Percentiles rank a stretch among this genome's conserved stretches.
Evolutionary conservation across 2,329 filamentous ascomycete genomes (phyloP).

Genomic region (Hymenoscyphus albidus): DNA sequence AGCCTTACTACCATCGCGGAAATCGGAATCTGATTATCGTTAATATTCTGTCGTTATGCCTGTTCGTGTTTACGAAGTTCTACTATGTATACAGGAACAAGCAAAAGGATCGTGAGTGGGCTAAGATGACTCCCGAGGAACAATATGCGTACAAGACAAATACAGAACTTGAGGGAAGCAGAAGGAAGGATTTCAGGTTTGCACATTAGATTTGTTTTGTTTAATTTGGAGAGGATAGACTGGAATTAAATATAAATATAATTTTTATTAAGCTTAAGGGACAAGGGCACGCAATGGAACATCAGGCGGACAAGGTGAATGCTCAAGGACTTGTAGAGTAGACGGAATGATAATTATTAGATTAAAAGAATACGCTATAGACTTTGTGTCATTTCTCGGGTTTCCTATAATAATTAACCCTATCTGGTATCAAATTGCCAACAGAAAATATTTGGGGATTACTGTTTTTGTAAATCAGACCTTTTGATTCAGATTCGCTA

Average conservation of each 20-base stretch:
- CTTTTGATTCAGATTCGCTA: too few relatives aligned
- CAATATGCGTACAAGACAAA: slow-evolving; percentile 35
- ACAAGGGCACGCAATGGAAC: background rate
- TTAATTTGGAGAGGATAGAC: background rate
- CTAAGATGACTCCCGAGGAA: slow-evolving; percentile 43
- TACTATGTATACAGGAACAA: slow-evolving; percentile 47
- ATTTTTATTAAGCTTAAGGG: background rate
- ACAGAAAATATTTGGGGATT: too few relatives aligned
- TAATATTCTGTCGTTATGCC: slow-evolving; percentile 41
- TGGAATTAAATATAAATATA: background rate
- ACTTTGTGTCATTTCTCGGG: too few relatives aligned
- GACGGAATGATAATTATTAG: too few relatives aligned
- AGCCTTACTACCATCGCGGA: slow-evolving; percentile 53
- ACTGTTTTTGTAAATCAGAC: too few relatives aligned
- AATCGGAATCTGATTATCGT: slow-evolving; percentile 55
- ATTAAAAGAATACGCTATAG: too few relatives aligned
- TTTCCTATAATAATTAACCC: too few relatives aligned
- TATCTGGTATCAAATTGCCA: too few relatives aligned
- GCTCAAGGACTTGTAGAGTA: too few relatives aligned
- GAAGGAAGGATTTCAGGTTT: slow-evolving; percentile 40
- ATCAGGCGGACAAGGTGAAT: too few relatives aligned
- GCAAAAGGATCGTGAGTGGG: slow-evolving; percentile 41
- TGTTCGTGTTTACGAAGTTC: slow-evolving; percentile 47
- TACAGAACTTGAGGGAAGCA: slow-evolving; percentile 38
- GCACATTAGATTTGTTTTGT: slow-evolving; percentile 29